These are phyloP conservation scores for Thymus quinquecostatus DNA, from an alignment of 257 asterid species.

Conservation along the genomic window DNA sequence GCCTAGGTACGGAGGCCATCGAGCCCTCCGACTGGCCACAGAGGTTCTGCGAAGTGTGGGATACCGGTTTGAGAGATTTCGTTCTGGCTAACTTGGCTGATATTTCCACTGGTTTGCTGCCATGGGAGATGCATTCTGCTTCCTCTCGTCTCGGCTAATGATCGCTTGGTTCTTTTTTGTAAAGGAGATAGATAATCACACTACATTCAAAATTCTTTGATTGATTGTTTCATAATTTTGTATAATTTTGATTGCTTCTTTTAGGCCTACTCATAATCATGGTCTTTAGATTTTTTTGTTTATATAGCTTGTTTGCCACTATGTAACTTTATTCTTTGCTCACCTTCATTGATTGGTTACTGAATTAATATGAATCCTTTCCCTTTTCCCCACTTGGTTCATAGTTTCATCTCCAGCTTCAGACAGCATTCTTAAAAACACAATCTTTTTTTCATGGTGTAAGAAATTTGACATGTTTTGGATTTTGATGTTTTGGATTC, in stretches of 20 bases:
- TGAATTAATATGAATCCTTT: constrained; percentile 1
- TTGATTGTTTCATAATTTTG: constrained; percentile 27
- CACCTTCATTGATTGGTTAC: constrained; percentile 17
- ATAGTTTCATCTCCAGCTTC: background rate
- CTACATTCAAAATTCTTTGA: constrained; percentile 29
- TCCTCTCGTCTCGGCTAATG: background rate
- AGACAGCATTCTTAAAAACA: background rate
- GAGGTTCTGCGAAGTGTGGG: constrained; percentile 95
- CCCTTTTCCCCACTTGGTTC: background rate
- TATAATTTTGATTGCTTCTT: background rate
- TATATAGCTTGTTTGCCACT: constrained; percentile 10
- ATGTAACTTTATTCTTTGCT: constrained; percentile 25
- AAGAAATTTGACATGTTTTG: background rate
- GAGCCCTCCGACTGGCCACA: constrained; percentile 88
- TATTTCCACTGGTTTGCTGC: constrained; percentile 61
- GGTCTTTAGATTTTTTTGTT: constrained; percentile 21
- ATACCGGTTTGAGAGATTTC: constrained; percentile 78
- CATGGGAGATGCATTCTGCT: constrained; percentile 68
- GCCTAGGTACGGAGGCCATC: constrained; percentile 94
- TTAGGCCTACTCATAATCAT: background rate
- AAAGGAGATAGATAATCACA: constrained; percentile 34
- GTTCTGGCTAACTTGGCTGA: constrained; percentile 72
- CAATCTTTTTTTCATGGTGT: background rate
- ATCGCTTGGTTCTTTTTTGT: constrained; percentile 13
- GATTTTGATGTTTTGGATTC: background rate